Evolutionary conservation across 2,329 filamentous ascomycete genomes (phyloP).

Genomic region (Xylariaceae sp.): DNA sequence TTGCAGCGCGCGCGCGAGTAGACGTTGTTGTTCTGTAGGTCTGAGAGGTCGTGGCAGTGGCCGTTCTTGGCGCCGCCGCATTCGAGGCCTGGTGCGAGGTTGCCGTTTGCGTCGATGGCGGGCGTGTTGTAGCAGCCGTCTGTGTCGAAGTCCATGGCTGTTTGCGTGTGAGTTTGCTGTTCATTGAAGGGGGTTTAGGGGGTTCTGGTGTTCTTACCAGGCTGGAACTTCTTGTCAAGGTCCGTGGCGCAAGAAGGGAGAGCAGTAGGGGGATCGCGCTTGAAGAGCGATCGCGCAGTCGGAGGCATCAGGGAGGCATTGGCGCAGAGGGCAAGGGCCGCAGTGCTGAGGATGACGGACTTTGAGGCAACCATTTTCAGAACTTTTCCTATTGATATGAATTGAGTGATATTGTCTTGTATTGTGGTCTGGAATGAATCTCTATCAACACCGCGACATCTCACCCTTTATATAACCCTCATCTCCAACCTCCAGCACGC

Average conservation of each 20-base stretch:
- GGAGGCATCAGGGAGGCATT: not conserved
- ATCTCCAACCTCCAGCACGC: too few species aligned
- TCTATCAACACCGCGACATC: too few species aligned
- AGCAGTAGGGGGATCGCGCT: constrained; percentile 12
- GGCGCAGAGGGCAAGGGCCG: constrained; percentile 4
- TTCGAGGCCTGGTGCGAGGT: constrained; percentile 28
- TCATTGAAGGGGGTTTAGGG: not conserved
- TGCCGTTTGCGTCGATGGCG: constrained; percentile 34
- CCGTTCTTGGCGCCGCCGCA: constrained; percentile 20
- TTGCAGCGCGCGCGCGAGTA: constrained; percentile 41
- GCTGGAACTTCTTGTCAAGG: constrained; percentile 14
- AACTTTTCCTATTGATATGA: not conserved
- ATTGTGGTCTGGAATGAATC: too few species aligned
- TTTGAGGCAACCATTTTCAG: constrained; percentile 8
- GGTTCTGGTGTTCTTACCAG: constrained; percentile 3
- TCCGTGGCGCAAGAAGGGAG: constrained; percentile 15
- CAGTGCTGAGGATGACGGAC: not conserved
- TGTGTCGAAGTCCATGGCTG: constrained; percentile 34
- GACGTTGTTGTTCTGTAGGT: constrained; percentile 38
- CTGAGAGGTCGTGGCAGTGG: constrained; percentile 32
- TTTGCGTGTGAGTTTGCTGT: not conserved
- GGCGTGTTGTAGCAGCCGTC: constrained; percentile 38
- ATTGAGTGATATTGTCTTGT: too few species aligned
- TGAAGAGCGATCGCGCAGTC: not conserved
- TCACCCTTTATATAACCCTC: too few species aligned